Percentiles rank a stretch among this genome's conserved stretches.
These are phyloP conservation scores for Ensete ventricosum DNA, from an alignment of 176 grass and related monocot genomes.

Conservation along the genomic window DNA sequence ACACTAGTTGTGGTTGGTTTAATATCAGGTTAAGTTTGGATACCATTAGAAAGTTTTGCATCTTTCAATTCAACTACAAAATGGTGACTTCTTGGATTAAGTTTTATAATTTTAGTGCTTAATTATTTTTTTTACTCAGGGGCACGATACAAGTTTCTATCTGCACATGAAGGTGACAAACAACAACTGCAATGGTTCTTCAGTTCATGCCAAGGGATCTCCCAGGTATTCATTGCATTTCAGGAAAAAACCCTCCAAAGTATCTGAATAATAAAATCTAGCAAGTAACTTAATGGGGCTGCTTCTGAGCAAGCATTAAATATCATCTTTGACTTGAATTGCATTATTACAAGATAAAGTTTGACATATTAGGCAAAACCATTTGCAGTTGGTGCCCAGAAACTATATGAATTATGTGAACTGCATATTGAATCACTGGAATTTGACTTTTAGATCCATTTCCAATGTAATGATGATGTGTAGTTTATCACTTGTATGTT, in stretches of 20 bases:
- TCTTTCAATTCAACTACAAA: background rate
- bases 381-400: no score
- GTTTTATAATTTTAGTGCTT: background rate
- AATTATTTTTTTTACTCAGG: conserved; percentile 26
- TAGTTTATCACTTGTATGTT: background rate
- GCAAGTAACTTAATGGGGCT: no score
- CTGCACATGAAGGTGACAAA: conserved; percentile 73
- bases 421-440: no score
- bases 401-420: no score
- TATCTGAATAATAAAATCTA: no score
- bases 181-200: conserved; percentile 67
- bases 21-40: background rate
- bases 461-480: background rate
- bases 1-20: background rate
- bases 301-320: background rate
- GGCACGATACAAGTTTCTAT: conserved; percentile 53
- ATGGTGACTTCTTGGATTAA: background rate
- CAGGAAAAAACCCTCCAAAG: no score
- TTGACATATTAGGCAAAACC: no score
- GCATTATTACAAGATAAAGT: no score
- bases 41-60: background rate
- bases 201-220: conserved; percentile 62
- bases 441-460: background rate
- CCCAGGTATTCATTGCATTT: conserved; percentile 34
- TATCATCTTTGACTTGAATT: no score